phyloP scores from a whole-genome alignment of 495 filamentous ascomycete genomes.

The Tuber microsphaerosporum region DNA sequence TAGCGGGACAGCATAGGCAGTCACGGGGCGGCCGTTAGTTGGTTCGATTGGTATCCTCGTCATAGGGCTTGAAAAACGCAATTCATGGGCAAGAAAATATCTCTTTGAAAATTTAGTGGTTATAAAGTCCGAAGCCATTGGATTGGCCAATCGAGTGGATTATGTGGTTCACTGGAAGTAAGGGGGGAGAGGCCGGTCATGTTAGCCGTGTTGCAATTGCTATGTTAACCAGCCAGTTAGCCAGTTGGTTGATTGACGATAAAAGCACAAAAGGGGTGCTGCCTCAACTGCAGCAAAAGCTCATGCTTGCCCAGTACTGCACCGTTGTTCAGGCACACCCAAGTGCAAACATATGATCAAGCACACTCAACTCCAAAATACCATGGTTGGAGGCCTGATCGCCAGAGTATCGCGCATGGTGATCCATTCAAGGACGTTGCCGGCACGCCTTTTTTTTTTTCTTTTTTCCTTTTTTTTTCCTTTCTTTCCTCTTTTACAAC shows the following conservation, averaged over 20 bases:
- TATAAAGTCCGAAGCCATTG: neutral
- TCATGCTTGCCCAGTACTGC: neutral
- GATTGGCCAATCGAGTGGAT: neutral
- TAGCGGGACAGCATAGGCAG: neutral
- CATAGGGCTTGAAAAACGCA: neutral
- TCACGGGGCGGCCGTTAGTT: neutral
- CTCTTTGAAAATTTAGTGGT: neutral
- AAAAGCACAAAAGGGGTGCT: neutral
- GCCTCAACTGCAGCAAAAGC: neutral
- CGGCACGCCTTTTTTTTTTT: neutral
- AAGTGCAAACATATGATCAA: neutral
- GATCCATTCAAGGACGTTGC: neutral
- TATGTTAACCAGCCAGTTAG: neutral
- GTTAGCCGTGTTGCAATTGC: neutral
- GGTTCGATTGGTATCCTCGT: neutral
- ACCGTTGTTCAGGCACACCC: no score
- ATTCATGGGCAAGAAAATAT: conserved; percentile 1
- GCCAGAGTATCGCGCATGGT: neutral
- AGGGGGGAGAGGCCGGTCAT: neutral
- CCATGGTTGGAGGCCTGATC: neutral
- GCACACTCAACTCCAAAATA: neutral
- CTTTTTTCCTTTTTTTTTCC: neutral
- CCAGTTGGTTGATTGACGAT: neutral
- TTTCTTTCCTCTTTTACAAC: neutral
- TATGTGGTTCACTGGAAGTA: neutral